A percentile compares a stretch with the other conserved stretches of the same genome.
Evolutionary conservation across 139 green algal genomes (phyloP).

Genomic region (Chlamydomonas sphaeroides): DNA sequence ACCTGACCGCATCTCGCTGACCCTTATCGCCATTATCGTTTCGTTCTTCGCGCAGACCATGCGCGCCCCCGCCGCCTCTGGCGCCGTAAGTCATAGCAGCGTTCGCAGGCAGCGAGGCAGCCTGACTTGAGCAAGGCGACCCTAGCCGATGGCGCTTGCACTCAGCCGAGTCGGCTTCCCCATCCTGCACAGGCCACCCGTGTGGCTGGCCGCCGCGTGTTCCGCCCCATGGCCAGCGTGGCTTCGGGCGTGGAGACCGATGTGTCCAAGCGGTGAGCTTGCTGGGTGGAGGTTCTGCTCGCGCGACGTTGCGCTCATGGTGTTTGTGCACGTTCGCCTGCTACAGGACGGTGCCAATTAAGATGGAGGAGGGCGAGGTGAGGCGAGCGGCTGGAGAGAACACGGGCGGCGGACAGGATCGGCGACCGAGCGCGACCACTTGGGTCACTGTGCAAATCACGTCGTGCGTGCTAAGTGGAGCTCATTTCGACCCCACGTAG

Average conservation of each 20-base stretch:
- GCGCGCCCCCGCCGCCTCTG: conserved; percentile 42
- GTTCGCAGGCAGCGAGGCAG: background rate
- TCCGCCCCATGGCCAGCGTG: conserved; percentile 29
- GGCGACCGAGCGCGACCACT: too few relatives aligned
- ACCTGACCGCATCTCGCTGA: too few relatives aligned
- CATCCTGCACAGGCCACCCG: conserved; percentile 34
- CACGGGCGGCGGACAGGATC: too few relatives aligned
- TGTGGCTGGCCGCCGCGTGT: conserved; percentile 40
- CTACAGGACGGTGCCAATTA: conserved; percentile 47
- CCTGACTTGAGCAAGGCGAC: background rate
- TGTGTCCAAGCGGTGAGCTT: conserved; percentile 36
- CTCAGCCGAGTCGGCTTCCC: too few relatives aligned
- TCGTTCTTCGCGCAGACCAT: conserved; percentile 43
- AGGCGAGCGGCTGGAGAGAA: background rate
- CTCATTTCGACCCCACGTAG: too few relatives aligned
- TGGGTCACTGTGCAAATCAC: too few relatives aligned
- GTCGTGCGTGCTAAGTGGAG: too few relatives aligned
- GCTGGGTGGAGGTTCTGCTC: background rate
- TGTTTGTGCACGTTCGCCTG: too few relatives aligned
- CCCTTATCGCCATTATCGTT: background rate
- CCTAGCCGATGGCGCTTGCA: background rate
- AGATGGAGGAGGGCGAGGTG: conserved; percentile 68
- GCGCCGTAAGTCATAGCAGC: conserved; percentile 47
- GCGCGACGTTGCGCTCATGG: too few relatives aligned
- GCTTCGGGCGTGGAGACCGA: conserved; percentile 20